A percentile compares a stretch with the other conserved stretches of the same genome.
These are phyloP conservation scores for Neltuma alba DNA, from an alignment of 306 rosid genomes.

Conservation along the genomic window DNA sequence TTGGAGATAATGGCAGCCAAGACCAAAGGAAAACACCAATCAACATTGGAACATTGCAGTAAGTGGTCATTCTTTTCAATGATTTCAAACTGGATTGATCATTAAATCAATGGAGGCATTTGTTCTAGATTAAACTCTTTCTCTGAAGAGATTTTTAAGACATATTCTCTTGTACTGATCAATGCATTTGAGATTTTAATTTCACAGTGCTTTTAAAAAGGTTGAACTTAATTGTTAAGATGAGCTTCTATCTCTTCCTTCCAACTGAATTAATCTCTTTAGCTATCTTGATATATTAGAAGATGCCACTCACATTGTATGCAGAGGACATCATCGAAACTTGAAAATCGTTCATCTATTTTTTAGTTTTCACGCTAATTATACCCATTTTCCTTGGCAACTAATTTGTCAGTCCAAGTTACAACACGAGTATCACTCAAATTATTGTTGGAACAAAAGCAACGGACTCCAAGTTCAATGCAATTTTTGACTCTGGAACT, in stretches of 20 bases:
- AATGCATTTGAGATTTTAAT: not conserved
- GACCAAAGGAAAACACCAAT: conserved; percentile 79
- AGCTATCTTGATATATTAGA: not conserved
- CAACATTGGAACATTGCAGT: conserved; percentile 47
- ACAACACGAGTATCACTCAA: conserved; percentile 69
- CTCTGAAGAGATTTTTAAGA: too few species aligned
- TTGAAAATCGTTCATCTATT: conserved; percentile 12
- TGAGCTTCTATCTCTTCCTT: not conserved
- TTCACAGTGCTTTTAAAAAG: not conserved
- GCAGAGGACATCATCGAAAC: conserved; percentile 8
- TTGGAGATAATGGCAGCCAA: conserved; percentile 74
- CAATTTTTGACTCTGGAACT: conserved; percentile 89
- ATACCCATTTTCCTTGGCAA: conserved; percentile 15
- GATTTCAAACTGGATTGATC: not conserved
- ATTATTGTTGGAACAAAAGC: conserved; percentile 50
- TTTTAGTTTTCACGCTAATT: conserved; percentile 3
- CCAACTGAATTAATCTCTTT: not conserved
- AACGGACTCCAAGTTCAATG: conserved; percentile 49
- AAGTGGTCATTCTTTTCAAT: conserved; percentile 37
- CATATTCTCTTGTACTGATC: not conserved
- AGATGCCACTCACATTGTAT: conserved; percentile 18
- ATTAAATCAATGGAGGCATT: not conserved
- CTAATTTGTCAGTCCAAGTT: conserved; percentile 63
- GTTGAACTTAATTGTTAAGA: not conserved
- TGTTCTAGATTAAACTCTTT: not conserved